Conservation (phyloP, 306 rosid genomes). For the Cucumis melo region DNA sequence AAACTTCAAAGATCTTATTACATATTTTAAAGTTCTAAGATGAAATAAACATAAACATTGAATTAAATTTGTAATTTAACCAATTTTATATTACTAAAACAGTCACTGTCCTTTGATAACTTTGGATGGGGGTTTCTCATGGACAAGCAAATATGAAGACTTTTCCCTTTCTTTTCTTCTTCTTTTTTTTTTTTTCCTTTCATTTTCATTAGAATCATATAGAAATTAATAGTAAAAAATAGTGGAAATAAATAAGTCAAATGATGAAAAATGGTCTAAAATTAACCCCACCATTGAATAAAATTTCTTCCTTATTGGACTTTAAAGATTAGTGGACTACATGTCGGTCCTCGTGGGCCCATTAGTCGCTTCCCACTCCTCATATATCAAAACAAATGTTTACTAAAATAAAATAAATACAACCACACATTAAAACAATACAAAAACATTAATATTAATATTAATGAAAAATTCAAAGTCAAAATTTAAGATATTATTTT, state of each 20-base stretch:
- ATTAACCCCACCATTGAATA: neutral
- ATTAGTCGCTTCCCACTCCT: conserved; percentile 3
- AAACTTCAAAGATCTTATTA: no score
- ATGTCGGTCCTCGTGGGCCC: neutral
- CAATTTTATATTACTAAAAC: neutral
- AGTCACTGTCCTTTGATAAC: neutral
- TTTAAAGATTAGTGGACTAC: conserved; percentile 3
- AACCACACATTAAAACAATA: neutral
- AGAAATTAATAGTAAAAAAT: neutral
- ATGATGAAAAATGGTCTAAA: neutral
- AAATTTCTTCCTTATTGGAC: neutral
- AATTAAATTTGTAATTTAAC: neutral
- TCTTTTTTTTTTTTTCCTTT: no score
- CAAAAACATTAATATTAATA: neutral
- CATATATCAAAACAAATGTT: neutral
- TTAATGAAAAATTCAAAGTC: neutral
- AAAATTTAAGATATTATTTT: neutral
- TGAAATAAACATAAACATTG: no score
- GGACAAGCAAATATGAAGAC: neutral
- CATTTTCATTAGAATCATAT: neutral
- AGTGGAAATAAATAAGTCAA: neutral
- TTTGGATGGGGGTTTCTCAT: neutral
- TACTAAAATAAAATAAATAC: neutral
- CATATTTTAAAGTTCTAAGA: no score
- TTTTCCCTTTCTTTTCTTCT: neutral